Conservation (phyloP, 2,329 filamentous ascomycete species). For the Pseudopyrenochaeta lycopersici region DNA sequence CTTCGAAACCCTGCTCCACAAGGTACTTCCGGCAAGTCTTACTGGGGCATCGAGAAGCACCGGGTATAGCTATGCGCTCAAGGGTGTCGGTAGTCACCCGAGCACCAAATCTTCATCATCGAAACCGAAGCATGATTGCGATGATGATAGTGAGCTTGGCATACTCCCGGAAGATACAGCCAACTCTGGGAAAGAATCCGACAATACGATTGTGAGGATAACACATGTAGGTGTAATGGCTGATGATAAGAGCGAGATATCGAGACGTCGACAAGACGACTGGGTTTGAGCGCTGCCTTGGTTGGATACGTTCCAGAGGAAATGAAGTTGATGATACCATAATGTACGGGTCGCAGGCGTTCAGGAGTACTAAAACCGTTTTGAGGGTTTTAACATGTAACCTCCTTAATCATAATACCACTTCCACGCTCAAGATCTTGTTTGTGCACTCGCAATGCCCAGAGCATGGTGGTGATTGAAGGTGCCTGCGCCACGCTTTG, state of each 20-base stretch:
- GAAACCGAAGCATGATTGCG: constrained; percentile 13
- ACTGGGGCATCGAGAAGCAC: constrained; percentile 20
- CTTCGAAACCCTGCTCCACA: constrained; percentile 28
- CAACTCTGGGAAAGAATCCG: background rate
- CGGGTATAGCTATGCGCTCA: constrained; percentile 27
- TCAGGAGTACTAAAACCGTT: too few species aligned
- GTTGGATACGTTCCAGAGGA: too few species aligned
- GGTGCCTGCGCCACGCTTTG: too few species aligned
- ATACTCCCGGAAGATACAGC: constrained; percentile 18
- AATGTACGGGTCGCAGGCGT: too few species aligned
- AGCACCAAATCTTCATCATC: constrained; percentile 7
- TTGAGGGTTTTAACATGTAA: too few species aligned
- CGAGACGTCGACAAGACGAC: constrained; percentile 8
- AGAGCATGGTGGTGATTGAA: too few species aligned
- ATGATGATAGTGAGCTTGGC: constrained; percentile 26
- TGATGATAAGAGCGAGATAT: constrained; percentile 11
- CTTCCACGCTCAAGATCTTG: too few species aligned
- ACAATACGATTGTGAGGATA: constrained; percentile 20
- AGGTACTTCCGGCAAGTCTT: constrained; percentile 28
- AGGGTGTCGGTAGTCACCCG: constrained; percentile 12
- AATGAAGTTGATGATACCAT: too few species aligned
- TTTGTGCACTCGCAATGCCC: too few species aligned
- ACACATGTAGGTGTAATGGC: constrained; percentile 23
- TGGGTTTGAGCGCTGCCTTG: constrained; percentile 14
- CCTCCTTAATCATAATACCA: too few species aligned